Evolutionary conservation across 495 filamentous ascomycete species (phyloP), one percentile per base, ranked within the genome.

Genomic region (Daldinia caldariorum): DNA sequence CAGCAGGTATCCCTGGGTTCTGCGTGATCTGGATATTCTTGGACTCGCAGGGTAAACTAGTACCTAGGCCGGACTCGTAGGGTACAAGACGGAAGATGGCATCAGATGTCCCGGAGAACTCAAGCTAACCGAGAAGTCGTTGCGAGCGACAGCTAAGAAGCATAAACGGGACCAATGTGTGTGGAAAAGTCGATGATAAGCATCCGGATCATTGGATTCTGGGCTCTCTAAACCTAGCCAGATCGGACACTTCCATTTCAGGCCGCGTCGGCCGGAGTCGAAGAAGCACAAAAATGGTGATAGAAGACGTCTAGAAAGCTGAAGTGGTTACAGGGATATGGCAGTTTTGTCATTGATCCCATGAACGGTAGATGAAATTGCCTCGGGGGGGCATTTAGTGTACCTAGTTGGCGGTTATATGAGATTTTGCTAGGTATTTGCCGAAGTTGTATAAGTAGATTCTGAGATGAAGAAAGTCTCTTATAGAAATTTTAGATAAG

Each of bases 361-460:
- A 31, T 65, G 8, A 51, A 55, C 70, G 70, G 70, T 57, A 72
- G 70, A 72, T 72, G 65, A 62, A 60, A 49, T 55, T 31, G 32
- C 47, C 13, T 34, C 47, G 31, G 34, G 39, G 31, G 34, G 39
- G 18, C 39, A 14, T 58, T 47, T 59, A 1, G 49, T 53, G 22
- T 71, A n/a, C n/a, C n/a, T n/a, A 32, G 47, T 58, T 32, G 35
- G 51, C 18, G 29, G 34, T 22, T 49, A 55, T 58, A 32, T 26
- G 16, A 51, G 34, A 7, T 7, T 35, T 35, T 35, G 34, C 34
- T 61, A 31, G 26, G 26, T 26, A 26, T 26, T 55, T 67, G 61
- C 64, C 56, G 22, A 55, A 41, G 10, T 61, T 43, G 37, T 59
- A n/a, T n/a, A n/a, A n/a, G n/a, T n/a, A 50, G 35, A 47, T 29